Conservation (phyloP, 73 alveolate genomes). For the Paramecium primaurelia region DNA sequence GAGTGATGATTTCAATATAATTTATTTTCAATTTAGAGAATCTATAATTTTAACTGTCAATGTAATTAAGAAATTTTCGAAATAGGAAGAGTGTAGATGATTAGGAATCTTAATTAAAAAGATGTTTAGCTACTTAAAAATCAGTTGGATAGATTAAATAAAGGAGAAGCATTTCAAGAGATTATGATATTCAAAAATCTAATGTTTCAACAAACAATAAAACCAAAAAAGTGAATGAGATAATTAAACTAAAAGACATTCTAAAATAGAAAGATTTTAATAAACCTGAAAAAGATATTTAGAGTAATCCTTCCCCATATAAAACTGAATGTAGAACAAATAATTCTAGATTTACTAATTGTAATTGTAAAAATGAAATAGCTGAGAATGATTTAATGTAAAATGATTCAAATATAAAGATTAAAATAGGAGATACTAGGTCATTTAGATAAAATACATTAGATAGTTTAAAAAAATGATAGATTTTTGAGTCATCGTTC, state of each 20-base stretch:
- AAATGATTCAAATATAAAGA: background rate
- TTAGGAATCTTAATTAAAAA: background rate
- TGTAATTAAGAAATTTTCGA: background rate
- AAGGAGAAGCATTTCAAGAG: background rate
- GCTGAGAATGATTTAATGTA: background rate
- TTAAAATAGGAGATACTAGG: background rate
- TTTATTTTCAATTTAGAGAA: background rate
- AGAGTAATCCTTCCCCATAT: background rate
- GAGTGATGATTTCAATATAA: background rate
- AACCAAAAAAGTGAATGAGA: background rate
- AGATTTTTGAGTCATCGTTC: background rate
- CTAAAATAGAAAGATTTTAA: background rate
- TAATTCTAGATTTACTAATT: background rate
- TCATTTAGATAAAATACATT: background rate
- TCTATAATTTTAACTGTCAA: background rate
- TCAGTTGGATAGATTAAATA: background rate
- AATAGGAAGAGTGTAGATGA: background rate
- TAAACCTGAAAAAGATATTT: background rate
- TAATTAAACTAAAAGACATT: background rate
- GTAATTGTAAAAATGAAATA: background rate
- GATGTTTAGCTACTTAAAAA: background rate
- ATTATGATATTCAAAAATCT: background rate
- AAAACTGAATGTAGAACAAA: background rate
- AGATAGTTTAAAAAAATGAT: background rate
- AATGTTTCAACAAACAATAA: background rate